Conservation (phyloP, 2,329 filamentous ascomycete genomes). For the Cladosporium sp. region DNA sequence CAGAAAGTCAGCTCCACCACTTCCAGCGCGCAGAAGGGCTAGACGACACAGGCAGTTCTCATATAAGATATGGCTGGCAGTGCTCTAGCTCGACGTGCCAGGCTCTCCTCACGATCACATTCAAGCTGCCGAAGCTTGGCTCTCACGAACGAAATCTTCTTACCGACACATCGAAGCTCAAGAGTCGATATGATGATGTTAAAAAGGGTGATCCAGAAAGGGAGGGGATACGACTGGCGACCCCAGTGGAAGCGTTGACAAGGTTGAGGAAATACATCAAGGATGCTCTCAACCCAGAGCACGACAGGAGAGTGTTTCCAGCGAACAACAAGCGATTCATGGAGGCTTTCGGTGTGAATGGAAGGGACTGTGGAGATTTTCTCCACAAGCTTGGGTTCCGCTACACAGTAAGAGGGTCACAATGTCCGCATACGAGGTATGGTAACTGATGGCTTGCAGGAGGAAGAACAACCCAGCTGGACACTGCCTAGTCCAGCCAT, state of each 20-base stretch:
- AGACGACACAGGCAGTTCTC: constrained; percentile 13
- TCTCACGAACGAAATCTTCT: constrained; percentile 46
- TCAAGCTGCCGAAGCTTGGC: constrained; percentile 48
- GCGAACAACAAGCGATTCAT: constrained; percentile 58
- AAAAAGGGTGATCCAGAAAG: constrained; percentile 48
- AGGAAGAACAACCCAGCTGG: constrained; percentile 21
- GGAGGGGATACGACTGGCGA: constrained; percentile 46
- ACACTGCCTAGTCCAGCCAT: constrained; percentile 22
- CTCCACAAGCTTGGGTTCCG: constrained; percentile 54
- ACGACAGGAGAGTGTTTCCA: constrained; percentile 50
- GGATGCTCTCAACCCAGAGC: constrained; percentile 49
- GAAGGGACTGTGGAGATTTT: constrained; percentile 52
- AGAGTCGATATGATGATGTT: constrained; percentile 48
- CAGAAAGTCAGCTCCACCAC: constrained; percentile 55
- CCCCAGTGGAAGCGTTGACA: constrained; percentile 49
- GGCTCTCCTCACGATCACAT: constrained; percentile 46
- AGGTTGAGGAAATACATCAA: constrained; percentile 54
- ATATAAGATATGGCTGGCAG: constrained; percentile 44
- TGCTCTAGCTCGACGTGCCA: constrained; percentile 56
- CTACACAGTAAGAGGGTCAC: constrained; percentile 21
- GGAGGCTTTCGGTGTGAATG: constrained; percentile 49
- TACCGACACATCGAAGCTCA: constrained; percentile 47
- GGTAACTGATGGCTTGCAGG: not conserved
- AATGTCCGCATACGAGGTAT: not conserved
- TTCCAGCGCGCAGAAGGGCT: constrained; percentile 31